These are phyloP conservation scores for Geosmithia morbida DNA, from an alignment of 2,329 filamentous ascomycete genomes.

Conservation along the genomic window DNA sequence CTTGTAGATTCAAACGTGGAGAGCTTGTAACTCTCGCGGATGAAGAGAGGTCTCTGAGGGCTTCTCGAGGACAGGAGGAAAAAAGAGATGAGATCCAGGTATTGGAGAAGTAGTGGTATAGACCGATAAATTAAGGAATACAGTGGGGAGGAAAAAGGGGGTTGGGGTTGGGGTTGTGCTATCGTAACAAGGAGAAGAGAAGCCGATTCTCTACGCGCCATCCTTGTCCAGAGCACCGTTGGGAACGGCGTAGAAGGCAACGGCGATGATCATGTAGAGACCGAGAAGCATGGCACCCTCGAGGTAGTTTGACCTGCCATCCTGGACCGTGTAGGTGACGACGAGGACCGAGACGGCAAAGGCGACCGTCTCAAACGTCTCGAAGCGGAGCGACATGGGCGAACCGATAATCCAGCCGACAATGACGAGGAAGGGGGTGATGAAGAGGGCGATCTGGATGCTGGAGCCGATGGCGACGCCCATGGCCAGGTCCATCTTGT, in stretches of 20 bases:
- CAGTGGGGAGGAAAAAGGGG: background rate
- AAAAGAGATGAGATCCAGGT: background rate
- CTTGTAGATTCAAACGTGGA: background rate
- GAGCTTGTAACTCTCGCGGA: no score
- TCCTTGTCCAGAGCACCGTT: constrained; percentile 27
- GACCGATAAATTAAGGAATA: background rate
- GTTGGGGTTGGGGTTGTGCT: no score
- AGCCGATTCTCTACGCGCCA: background rate
- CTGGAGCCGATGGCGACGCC: constrained; percentile 71
- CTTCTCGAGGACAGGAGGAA: background rate
- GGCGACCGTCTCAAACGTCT: constrained; percentile 61
- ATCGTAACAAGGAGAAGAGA: background rate
- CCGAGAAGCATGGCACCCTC: constrained; percentile 56
- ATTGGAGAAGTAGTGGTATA: background rate
- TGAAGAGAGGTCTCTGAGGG: background rate
- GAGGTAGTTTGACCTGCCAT: constrained; percentile 74
- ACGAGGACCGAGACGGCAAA: constrained; percentile 65
- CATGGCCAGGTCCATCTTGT: constrained; percentile 64
- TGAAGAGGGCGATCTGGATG: constrained; percentile 70
- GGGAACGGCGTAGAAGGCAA: constrained; percentile 44
- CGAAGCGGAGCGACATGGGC: constrained; percentile 67
- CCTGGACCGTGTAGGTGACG: constrained; percentile 63
- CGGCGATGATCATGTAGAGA: constrained; percentile 44
- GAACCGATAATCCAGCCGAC: constrained; percentile 63
- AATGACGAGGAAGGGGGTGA: constrained; percentile 68